Base-by-base conservation (phyloP, 805 yeast species). In the Candida nemodendra region DNA sequence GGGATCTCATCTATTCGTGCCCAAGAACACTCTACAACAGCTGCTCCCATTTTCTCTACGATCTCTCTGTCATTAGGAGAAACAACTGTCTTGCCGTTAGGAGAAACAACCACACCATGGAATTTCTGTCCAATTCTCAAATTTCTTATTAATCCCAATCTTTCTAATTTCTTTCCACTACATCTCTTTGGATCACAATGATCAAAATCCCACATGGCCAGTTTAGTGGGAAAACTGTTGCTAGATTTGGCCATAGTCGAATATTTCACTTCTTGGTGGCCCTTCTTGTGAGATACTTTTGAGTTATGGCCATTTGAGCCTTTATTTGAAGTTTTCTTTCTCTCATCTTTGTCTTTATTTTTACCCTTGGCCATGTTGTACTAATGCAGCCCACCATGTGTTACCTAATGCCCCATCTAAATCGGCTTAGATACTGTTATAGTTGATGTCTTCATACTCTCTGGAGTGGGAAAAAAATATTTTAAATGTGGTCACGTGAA, bases 171-270 rank as follows among this genome's bases (percentile, higher is more conserved):
- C 66, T 93, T 93, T 14, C 99, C 99, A 48, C 95, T 83, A 59
- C 99, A 93, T 57, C 97, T 74, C 57, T 93, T 93, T 1, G 99
- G 99, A 64, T 93, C 99, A 66, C 99, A 93, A 58, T 93, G 99
- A 49, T 90, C 96, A 57, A 93, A 93, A 61, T 93, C 99, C 96
- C 99, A 91, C 99, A 91, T 91, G 13, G 96, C 97, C 45, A 90
- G 61, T 54, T 87, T 89, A 23, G 84, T 82, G 1, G 95, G 96
- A 55, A 87, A 85, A 34, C 72, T 66, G 2, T 46, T 47, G 13
- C 34, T 18, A 9, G 9, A 11, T 32, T 37, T 52, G 23, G 36
- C 42, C 16, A 33, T 37, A 8, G 44, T 37, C 6, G 48, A 50
- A 38, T 45, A 50, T 38, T 48, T 59, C 19, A 50, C 51, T 45